phyloP scores from a whole-genome alignment of 2,329 filamentous ascomycete species.

The Penicillium sp. region DNA sequence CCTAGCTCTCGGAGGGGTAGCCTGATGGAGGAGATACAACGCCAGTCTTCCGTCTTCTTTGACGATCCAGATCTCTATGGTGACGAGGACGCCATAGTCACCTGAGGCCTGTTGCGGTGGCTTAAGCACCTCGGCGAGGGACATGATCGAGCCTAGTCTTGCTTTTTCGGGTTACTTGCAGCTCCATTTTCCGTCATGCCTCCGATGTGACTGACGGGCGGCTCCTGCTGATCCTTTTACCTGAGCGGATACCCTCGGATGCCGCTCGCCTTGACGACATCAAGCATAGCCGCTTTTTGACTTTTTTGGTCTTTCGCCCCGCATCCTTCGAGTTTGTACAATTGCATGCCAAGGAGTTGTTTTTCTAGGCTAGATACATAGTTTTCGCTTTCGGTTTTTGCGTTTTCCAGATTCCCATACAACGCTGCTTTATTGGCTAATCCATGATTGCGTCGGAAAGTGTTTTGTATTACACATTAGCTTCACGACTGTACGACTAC shows the following conservation, averaged over 20 bases:
- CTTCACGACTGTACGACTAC: not conserved
- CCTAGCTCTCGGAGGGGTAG: constrained; percentile 24
- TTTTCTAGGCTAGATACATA: constrained; percentile 5
- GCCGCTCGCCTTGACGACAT: not conserved
- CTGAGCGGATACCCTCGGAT: constrained; percentile 1
- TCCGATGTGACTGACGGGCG: constrained; percentile 15
- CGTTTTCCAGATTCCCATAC: not conserved
- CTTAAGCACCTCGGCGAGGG: constrained; percentile 11
- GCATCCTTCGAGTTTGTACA: not conserved
- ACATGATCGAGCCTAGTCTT: constrained; percentile 9
- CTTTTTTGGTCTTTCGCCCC: not conserved
- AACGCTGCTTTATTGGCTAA: not conserved
- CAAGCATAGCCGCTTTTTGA: not conserved
- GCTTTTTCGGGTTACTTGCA: constrained; percentile 18
- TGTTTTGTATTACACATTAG: not conserved
- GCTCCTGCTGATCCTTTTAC: constrained; percentile 10
- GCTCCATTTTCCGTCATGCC: constrained; percentile 12
- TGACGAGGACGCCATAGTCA: constrained; percentile 23
- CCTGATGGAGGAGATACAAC: constrained; percentile 42
- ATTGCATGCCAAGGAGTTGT: constrained; percentile 12
- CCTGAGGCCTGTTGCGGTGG: constrained; percentile 11
- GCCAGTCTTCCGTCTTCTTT: constrained; percentile 47
- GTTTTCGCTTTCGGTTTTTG: constrained; percentile 1
- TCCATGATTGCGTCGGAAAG: not conserved
- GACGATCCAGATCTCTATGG: constrained; percentile 38